A percentile compares a stretch with the other conserved stretches of the same genome.
Conservation (phyloP, 2,329 filamentous ascomycete genomes). For the Sclerotinia glacialis region DNA sequence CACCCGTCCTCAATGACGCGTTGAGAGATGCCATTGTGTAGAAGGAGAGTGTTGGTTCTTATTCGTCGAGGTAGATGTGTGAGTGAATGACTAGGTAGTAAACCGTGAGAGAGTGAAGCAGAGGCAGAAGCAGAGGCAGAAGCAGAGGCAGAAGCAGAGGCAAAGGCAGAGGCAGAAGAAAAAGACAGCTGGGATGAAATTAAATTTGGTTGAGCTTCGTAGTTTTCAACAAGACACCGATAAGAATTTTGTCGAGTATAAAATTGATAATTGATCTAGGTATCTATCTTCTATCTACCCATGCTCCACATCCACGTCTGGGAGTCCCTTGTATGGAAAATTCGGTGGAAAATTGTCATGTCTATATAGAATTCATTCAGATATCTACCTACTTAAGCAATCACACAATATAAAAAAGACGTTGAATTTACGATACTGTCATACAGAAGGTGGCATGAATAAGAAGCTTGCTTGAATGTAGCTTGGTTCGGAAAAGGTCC, state of each 20-base stretch:
- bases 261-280: too few species aligned
- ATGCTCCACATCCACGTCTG: neutral
- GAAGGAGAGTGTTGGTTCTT: neutral
- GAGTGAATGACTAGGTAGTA: neutral
- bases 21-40: slow-evolving; percentile 15
- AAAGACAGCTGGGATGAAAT: neutral
- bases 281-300: too few species aligned
- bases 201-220: neutral
- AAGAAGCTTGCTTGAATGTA: too few species aligned
- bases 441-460: too few species aligned
- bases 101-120: neutral
- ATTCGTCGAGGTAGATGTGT: neutral
- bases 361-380: too few species aligned
- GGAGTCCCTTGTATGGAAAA: neutral
- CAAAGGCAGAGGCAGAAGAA: neutral
- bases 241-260: slow-evolving; percentile 10
- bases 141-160: neutral
- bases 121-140: neutral
- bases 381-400: too few species aligned
- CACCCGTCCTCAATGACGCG: slow-evolving; percentile 7
- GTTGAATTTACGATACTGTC: neutral
- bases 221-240: neutral
- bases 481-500: too few species aligned
- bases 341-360: too few species aligned
- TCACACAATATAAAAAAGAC: neutral